Conservation (phyloP, 129 eudicot genomes). For the Lactuca sativa region DNA sequence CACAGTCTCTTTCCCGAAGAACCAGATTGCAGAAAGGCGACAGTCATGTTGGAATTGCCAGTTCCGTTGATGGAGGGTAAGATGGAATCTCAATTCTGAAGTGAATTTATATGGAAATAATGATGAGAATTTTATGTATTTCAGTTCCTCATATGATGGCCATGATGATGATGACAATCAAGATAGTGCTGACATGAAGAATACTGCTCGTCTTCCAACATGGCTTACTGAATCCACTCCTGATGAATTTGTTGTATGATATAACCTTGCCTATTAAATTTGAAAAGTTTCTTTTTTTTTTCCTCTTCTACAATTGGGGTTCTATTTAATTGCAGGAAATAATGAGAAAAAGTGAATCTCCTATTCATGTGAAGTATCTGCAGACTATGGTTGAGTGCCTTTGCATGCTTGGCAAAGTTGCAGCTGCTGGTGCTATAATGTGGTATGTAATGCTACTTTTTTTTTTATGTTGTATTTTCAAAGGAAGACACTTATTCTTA, state of each 20-base stretch:
- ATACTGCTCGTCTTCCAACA: slow-evolving; percentile 67
- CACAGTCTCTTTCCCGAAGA: slow-evolving; percentile 88
- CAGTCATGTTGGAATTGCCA: slow-evolving; percentile 52
- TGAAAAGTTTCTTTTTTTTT: slow-evolving; percentile 6
- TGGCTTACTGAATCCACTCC: slow-evolving; percentile 95
- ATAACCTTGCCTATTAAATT: slow-evolving; percentile 8
- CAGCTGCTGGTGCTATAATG: slow-evolving; percentile 98
- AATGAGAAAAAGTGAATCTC: slow-evolving; percentile 87
- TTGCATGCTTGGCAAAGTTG: slow-evolving; percentile 96
- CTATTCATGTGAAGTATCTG: slow-evolving; percentile 84
- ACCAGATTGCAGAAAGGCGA: slow-evolving; percentile 76
- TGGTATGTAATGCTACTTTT: slow-evolving; percentile 52
- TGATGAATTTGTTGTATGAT: slow-evolving; percentile 94
- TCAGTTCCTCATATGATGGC: slow-evolving; percentile 86
- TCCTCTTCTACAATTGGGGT: slow-evolving; percentile 16
- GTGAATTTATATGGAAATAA: slow-evolving; percentile 3
- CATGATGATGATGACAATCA: slow-evolving; percentile 74
- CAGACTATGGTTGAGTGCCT: slow-evolving; percentile 96
- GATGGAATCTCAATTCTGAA: slow-evolving; percentile 22
- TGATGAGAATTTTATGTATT: slow-evolving; percentile 16
- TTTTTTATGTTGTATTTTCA: slow-evolving; percentile 2
- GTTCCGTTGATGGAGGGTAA: slow-evolving; percentile 92
- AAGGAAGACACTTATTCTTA: background rate
- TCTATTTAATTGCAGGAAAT: slow-evolving; percentile 62
- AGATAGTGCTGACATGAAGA: slow-evolving; percentile 55